Evolutionary conservation across 805 yeast species (phyloP), one percentile per base, ranked within the genome.

Genomic region (Saturnispora quitensis): DNA sequence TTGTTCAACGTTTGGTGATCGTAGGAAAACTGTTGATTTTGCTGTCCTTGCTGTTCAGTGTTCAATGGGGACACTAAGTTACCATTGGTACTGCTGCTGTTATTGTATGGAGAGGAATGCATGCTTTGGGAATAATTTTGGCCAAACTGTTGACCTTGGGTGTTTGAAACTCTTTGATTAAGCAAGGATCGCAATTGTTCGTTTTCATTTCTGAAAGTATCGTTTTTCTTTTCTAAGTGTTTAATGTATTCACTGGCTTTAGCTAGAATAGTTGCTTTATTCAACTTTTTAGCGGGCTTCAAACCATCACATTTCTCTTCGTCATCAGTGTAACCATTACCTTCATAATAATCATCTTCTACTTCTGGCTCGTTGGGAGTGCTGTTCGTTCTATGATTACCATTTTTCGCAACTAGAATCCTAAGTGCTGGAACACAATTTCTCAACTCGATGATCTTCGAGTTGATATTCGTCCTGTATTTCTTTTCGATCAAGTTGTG

Each of bases 401-500:
- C 73, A 60, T 55, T 68, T 67, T 48, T 65, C 3, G 72, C 64
- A 15, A 68, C 64, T 22, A 69, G 46, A 31, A 77, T 74, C 50
- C 87, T 73, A 50, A 88, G 72, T 3, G 93, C 71, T 2, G 96
- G 96, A 28, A 87, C 95, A 31, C 89, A 83, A 58, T 85, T 87
- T 62, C 90, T 73, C 42, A 86, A 74, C 40, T 82, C 85, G 44
- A 79, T 63, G 47, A 86, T 86, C 66, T 84, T 86, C 50, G 84
- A 76, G 63, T 86, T 86, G 61, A 86, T 84, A 61, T 86, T 86
- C 13, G 89, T 83, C 62, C 95, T 70, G 67, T 86, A 86, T 65
- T 85, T 82, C 68, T 86, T 86, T 62, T 87, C 95, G 58, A 86
- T 84, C 74, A 86, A 77, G 62, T 86, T 87, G 66, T 86, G 95